These are phyloP conservation scores for Solanum corneliomulleri DNA, from an alignment of 257 asterid genomes.

Conservation along the genomic window DNA sequence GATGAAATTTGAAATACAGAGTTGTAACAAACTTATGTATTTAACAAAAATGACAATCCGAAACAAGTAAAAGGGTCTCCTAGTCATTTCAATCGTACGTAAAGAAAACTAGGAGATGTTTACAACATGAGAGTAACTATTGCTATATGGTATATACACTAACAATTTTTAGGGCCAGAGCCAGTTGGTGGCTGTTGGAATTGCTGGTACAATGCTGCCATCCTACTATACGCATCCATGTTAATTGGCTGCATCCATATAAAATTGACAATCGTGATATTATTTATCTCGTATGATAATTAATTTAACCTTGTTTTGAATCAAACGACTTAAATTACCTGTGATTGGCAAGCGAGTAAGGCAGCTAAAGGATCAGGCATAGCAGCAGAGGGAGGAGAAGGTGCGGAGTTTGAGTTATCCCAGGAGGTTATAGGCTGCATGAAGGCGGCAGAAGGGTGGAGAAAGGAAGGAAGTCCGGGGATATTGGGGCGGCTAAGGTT, in stretches of 20 bases:
- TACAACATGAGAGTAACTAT: neutral
- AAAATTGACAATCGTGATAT: neutral
- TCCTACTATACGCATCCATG: slow-evolving; percentile 47
- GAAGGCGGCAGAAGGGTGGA: slow-evolving; percentile 16
- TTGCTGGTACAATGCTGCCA: slow-evolving; percentile 66
- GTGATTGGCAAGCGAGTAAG: slow-evolving; percentile 51
- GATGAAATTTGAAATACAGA: neutral
- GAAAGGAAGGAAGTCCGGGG: slow-evolving; percentile 12
- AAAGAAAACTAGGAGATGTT: neutral
- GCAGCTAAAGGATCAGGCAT: slow-evolving; percentile 41
- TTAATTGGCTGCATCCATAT: slow-evolving; percentile 41
- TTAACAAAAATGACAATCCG: neutral
- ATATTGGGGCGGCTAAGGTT: slow-evolving; percentile 24
- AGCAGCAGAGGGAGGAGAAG: slow-evolving; percentile 5
- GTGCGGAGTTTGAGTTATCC: slow-evolving; percentile 31
- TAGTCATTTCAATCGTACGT: neutral
- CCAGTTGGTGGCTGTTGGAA: slow-evolving; percentile 33
- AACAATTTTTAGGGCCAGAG: slow-evolving; percentile 18
- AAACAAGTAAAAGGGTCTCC: neutral
- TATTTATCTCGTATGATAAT: neutral
- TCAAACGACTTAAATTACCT: slow-evolving; percentile 11
- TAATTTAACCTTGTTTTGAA: neutral
- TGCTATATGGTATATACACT: neutral
- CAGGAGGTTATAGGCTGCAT: slow-evolving; percentile 40
- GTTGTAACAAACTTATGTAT: neutral